Evolutionary conservation across 2,329 filamentous ascomycete species (phyloP).

Genomic region (Penicillium hordei): DNA sequence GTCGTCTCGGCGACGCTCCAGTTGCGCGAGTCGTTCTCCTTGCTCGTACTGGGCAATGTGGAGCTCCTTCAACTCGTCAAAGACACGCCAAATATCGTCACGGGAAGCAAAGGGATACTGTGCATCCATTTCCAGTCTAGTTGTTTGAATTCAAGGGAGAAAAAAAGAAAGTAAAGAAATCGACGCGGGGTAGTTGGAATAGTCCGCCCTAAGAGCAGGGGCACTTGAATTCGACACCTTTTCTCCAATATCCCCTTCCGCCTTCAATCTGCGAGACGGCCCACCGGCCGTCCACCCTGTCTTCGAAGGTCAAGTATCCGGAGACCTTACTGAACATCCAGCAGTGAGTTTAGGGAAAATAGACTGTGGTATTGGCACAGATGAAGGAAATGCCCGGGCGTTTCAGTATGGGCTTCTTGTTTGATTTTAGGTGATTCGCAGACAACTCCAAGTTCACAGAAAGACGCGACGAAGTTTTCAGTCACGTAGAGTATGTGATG

Average conservation of each 20-base stretch:
- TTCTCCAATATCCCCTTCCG: conserved; percentile 12
- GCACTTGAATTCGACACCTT: neutral
- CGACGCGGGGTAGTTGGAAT: neutral
- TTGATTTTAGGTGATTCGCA: neutral
- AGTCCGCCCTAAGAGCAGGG: neutral
- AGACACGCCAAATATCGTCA: conserved; percentile 65
- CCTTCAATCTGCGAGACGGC: conserved; percentile 25
- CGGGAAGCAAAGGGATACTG: conserved; percentile 64
- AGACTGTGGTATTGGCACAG: neutral
- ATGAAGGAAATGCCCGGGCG: neutral
- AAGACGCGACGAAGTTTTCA: neutral
- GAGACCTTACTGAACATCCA: conserved; percentile 9
- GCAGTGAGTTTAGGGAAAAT: conserved; percentile 3
- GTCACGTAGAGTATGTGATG: neutral
- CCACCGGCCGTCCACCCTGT: conserved; percentile 27
- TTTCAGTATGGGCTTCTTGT: neutral
- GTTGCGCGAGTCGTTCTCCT: conserved; percentile 58
- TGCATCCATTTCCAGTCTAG: conserved; percentile 56
- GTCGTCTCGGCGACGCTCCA: conserved; percentile 64
- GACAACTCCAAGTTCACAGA: neutral
- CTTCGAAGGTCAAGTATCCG: conserved; percentile 10
- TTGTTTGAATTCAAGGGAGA: neutral
- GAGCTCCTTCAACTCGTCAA: conserved; percentile 61
- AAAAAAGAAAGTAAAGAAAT: neutral
- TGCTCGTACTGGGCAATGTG: conserved; percentile 62